Percentiles rank a stretch among this genome's conserved stretches.
These are phyloP conservation scores for Chrysochromulina parva DNA, from an alignment of 78 protist species.

Conservation along the genomic window DNA sequence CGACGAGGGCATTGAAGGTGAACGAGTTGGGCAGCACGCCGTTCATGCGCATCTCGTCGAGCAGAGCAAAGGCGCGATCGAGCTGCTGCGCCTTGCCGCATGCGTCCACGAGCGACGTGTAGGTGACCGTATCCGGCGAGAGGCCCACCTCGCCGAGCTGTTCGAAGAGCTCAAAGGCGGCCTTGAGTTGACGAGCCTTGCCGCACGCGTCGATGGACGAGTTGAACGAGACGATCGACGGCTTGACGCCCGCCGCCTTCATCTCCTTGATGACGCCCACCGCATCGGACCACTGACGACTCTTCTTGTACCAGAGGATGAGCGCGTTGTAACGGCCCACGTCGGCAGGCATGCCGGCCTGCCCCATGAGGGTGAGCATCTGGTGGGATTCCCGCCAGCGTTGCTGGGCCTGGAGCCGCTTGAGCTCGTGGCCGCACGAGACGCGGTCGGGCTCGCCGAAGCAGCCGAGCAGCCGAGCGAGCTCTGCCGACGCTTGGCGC, in stretches of 20 bases:
- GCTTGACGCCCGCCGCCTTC: neutral
- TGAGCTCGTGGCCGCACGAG: neutral
- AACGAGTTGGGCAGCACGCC: neutral
- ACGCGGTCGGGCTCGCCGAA: neutral
- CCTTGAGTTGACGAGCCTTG: neutral
- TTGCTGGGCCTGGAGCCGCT: neutral
- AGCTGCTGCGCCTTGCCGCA: neutral
- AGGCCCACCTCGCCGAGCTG: neutral
- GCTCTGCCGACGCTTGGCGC: no score
- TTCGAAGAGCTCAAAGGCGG: neutral
- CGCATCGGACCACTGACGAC: neutral
- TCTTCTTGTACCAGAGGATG: neutral
- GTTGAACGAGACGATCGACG: neutral
- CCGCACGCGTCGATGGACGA: neutral
- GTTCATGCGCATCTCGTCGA: neutral
- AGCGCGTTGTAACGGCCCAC: neutral
- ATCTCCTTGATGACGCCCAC: neutral
- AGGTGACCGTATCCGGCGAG: neutral
- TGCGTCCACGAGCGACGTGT: neutral
- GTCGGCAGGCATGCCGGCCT: neutral
- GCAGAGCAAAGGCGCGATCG: neutral
- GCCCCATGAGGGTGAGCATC: neutral
- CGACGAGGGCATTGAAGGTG: neutral
- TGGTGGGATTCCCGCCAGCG: neutral
- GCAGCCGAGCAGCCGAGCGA: no score